A percentile compares a stretch with the other conserved stretches of the same genome.
These are phyloP conservation scores for Syncephalastrum sp. DNA, from an alignment of 371 early-diverging fungal species.

Conservation along the genomic window DNA sequence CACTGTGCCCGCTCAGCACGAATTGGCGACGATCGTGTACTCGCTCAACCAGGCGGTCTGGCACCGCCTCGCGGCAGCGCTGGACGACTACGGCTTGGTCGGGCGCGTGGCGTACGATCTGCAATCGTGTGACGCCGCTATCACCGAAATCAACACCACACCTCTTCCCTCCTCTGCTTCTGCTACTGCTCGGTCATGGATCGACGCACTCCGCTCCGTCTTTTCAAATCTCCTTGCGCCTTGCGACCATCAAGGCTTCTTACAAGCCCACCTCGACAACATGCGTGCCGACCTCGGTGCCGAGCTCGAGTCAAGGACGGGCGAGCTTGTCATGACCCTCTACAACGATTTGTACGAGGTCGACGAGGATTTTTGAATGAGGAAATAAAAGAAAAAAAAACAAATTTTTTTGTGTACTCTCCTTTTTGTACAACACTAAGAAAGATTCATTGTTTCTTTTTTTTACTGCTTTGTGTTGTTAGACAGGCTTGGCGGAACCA, in stretches of 20 bases:
- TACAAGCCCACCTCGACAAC: slow-evolving; percentile 4
- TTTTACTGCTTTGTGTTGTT: too few species aligned
- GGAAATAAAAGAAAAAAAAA: too few species aligned
- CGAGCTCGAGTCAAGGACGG: slow-evolving; percentile 12
- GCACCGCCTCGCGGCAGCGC: slow-evolving; percentile 2
- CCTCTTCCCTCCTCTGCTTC: too few species aligned
- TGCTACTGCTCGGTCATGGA: too few species aligned
- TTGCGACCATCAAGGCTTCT: slow-evolving; percentile 2
- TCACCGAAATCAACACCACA: slow-evolving; percentile 1
- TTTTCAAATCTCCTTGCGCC: too few species aligned
- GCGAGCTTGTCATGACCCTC: slow-evolving; percentile 18
- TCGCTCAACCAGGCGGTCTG: slow-evolving; percentile 15
- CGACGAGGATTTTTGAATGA: too few species aligned
- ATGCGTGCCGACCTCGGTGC: slow-evolving; percentile 5
- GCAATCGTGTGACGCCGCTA: slow-evolving; percentile 4
- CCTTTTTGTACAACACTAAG: background rate
- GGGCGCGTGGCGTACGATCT: slow-evolving; percentile 12
- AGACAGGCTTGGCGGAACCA: slow-evolving; percentile 21
- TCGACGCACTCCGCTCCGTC: too few species aligned
- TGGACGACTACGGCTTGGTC: slow-evolving; percentile 12
- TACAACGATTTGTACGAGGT: slow-evolving; percentile 11
- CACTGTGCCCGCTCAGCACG: slow-evolving; percentile 3
- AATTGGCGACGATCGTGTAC: slow-evolving; percentile 9
- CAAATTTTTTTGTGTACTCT: background rate
- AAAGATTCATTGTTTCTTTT: slow-evolving; percentile 1